Base-by-base conservation (phyloP, 2,329 filamentous ascomycete species). In the Alternaria novae-zelandiae region DNA sequence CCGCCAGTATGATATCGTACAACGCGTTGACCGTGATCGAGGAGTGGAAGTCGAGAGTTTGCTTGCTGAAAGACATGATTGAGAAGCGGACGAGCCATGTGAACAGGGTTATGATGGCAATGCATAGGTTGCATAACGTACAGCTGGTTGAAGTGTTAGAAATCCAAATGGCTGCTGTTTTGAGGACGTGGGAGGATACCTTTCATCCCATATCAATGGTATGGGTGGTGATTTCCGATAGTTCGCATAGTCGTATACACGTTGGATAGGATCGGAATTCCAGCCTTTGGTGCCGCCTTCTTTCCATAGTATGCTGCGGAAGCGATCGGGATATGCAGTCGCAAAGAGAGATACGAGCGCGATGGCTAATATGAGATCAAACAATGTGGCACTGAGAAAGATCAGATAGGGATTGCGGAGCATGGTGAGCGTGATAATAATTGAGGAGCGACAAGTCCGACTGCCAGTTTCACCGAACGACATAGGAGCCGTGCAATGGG, bases 201-300 rank as follows among this genome's bases (percentile, higher is more conserved):
- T 66, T 56, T 71, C 60, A 46, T 69, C 68, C 70, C 71, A 73
- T 3, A 68, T 54, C 23, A 65, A n/a, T 2, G 71, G 67, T 50
- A 72, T 63, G 4, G 57, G 54, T 3, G 61, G 66, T 9, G 58
- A 44, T 23, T 68, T 59, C 7, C 57, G 59, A 51, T 71, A 64
- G 13, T 71, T 73, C 30, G 71, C 71, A 36, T 64, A 64, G 25
- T 65, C 43, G 50, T 71, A 72, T 3, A 65, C 61, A 10, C 67
- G 67, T 25, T 64, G 63, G 13, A 59, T 58, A n/a, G 67, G 67
- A 51, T 68, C 63, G 3, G 70, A 72, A 17, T 70, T 69, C 67
- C 64, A 71, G 43, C 65, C 66, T 51, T 65, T 59, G 11, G n/a
- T 61, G 0, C 68, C 65, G 23, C 70, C 60, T 12, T 63, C 59